phyloP scores from a whole-genome alignment of 768 basidiomycete genomes.

The Pulveroboletus sp. region DNA sequence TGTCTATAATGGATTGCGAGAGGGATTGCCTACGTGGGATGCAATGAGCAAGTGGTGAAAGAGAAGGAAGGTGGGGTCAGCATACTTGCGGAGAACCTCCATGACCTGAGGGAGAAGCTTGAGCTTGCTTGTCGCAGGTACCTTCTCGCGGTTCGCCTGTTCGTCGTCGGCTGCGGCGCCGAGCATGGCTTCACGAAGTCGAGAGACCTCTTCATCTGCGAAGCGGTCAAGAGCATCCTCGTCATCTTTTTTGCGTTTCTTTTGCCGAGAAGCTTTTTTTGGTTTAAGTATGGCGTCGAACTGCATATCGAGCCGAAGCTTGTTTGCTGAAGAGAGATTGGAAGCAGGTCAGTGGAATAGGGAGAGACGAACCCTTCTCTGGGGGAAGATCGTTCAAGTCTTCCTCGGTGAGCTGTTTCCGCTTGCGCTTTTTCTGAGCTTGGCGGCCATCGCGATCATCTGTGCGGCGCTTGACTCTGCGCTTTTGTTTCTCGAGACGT shows the following conservation, averaged over 20 bases:
- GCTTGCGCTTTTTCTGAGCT: slow-evolving; percentile 51
- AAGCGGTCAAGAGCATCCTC: slow-evolving; percentile 81
- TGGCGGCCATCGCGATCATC: slow-evolving; percentile 37
- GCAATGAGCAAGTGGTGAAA: not conserved
- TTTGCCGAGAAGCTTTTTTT: slow-evolving; percentile 61
- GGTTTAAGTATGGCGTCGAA: slow-evolving; percentile 85
- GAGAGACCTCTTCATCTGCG: slow-evolving; percentile 86
- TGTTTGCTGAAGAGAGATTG: slow-evolving; percentile 49
- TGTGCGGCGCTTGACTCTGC: slow-evolving; percentile 35
- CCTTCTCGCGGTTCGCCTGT: slow-evolving; percentile 69
- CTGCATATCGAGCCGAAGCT: slow-evolving; percentile 72
- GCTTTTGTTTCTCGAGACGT: slow-evolving; percentile 24
- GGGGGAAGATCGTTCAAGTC: slow-evolving; percentile 68
- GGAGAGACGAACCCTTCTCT: slow-evolving; percentile 58
- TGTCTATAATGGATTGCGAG: slow-evolving; percentile 90
- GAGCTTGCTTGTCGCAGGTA: slow-evolving; percentile 83
- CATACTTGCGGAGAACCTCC: slow-evolving; percentile 89
- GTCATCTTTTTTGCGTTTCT: slow-evolving; percentile 70
- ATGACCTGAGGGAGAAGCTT: slow-evolving; percentile 84
- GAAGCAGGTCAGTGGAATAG: not conserved
- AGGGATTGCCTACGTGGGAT: slow-evolving; percentile 62
- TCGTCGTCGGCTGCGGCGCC: slow-evolving; percentile 81
- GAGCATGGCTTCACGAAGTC: slow-evolving; percentile 87
- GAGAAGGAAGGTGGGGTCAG: not conserved
- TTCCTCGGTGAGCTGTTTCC: slow-evolving; percentile 55